phyloP scores from a whole-genome alignment of 306 rosid genomes.

The Sicyos baderoa region DNA sequence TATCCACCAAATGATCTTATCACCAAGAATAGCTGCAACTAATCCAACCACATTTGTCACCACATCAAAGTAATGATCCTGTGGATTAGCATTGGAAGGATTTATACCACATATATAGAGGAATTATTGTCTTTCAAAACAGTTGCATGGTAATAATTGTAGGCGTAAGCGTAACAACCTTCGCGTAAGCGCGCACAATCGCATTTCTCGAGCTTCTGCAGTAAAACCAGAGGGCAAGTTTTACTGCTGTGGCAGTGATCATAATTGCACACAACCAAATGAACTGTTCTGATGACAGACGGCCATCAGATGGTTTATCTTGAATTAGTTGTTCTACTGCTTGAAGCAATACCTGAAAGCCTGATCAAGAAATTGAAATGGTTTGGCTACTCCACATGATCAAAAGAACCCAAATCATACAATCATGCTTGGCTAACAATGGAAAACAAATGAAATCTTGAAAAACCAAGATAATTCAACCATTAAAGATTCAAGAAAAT shows the following conservation, averaged over 20 bases:
- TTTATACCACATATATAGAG: background rate
- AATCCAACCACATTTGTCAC: slow-evolving; percentile 82
- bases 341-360: slow-evolving; percentile 76
- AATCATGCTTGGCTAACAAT: background rate
- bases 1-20: slow-evolving; percentile 79
- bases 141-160: background rate
- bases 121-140: background rate
- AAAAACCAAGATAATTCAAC: background rate
- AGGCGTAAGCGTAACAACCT: slow-evolving; percentile 39
- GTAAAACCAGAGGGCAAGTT: slow-evolving; percentile 77
- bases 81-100: slow-evolving; percentile 18
- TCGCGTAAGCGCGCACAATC: slow-evolving; percentile 83
- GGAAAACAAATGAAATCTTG: background rate
- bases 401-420: background rate
- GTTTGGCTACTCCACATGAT: slow-evolving; percentile 6
- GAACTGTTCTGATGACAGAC: slow-evolving; percentile 45
- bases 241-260: slow-evolving; percentile 66
- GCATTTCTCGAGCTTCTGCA: slow-evolving; percentile 70
- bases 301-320: slow-evolving; percentile 37
- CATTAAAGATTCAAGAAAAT: background rate
- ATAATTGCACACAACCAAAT: slow-evolving; percentile 65
- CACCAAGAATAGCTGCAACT: slow-evolving; percentile 80
- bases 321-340: slow-evolving; percentile 56
- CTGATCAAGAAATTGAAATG: slow-evolving; percentile 34
- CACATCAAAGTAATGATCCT: slow-evolving; percentile 98